Evolutionary conservation across 768 basidiomycete species (phyloP), one percentile per base, ranked within the genome.

Genomic region (Termitomyces sp.): DNA sequence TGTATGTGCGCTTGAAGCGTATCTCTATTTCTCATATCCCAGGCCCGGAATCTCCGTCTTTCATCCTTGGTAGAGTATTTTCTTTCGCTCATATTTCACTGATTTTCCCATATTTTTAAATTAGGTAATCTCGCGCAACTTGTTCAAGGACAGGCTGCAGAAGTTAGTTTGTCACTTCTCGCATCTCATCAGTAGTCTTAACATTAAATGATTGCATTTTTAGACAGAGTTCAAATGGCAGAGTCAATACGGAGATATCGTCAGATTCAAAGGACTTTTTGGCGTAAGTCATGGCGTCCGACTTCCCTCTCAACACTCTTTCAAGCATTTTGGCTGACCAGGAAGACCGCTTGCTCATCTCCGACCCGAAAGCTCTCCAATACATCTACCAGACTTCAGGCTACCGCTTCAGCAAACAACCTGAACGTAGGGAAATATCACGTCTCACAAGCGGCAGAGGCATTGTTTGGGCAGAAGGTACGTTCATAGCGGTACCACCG

Each of bases 341-440:
- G 79, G 73, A 71, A 58, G 73, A 79, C 53, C 68, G 72, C 26
- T 73, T 81, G 17, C 61, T 79, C 34, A 59, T 80, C 3, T 66
- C 76, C 5, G 80, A 82, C 62, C 73, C 77, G 5, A 80, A 81
- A 58, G 78, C 77, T 3, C 66, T 77, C 30, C 73, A 75, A 45
- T 71, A 74, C 55, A 74, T 80, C 37, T 72, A 75, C 56, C 71
- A 73, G 28, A 75, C 75, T 2, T 69, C 74, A 2, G 74, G 69
- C 2, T 77, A 81, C 54, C 66, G 67, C 24, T 81, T 74, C 55
- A 63, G 61, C 24, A 81, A 78, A 54, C 71, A 68, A 45, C 60
- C 67, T 8, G 73, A 71, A 53, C 69, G 73, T 34, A 62, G 67
- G n/a, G 71, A 72, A 48, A 43, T 74, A 19, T 70, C 73, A 22